These are phyloP conservation scores for Pseudodiploospora longispora DNA, from an alignment of 2,329 filamentous ascomycete species.

Conservation along the genomic window DNA sequence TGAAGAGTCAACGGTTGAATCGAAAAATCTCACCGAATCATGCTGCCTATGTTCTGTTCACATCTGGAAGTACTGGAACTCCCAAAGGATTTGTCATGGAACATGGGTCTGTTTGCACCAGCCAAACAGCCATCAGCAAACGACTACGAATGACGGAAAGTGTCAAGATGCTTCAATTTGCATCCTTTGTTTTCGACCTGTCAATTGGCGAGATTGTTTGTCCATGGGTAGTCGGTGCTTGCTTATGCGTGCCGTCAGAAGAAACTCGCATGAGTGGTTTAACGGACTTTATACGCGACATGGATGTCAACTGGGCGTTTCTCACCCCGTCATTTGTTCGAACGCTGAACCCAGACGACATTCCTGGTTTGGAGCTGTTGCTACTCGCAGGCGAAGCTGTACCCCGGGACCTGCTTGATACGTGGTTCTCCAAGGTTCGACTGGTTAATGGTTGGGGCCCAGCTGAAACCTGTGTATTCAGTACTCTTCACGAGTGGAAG, in stretches of 20 bases:
- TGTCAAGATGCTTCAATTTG: constrained; percentile 11
- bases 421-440: constrained; percentile 8
- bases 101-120: constrained; percentile 8
- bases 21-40: constrained; percentile 6
- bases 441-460: constrained; percentile 15
- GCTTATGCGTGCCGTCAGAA: constrained; percentile 12
- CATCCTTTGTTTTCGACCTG: constrained; percentile 13
- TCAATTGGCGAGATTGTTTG: constrained; percentile 10
- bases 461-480: constrained; percentile 9
- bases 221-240: constrained; percentile 8
- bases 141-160: constrained; percentile 1
- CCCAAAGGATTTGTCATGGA: constrained; percentile 12
- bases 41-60: constrained; percentile 11
- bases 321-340: constrained; percentile 11
- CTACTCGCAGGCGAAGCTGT: constrained; percentile 11
- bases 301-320: constrained; percentile 4
- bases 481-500: constrained; percentile 9
- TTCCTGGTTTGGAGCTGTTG: constrained; percentile 9
- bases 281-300: constrained; percentile 5
- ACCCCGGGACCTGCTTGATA: constrained; percentile 7
- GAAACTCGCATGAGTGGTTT: constrained; percentile 6
- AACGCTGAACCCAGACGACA: constrained; percentile 6
- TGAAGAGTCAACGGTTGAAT: not conserved
- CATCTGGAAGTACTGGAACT: constrained; percentile 11
- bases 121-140: constrained; percentile 3